A percentile compares a stretch with the other conserved stretches of the same genome.
Evolutionary conservation across 176 grass and related monocot genomes (phyloP).

Genomic region (Lolium perenne): DNA sequence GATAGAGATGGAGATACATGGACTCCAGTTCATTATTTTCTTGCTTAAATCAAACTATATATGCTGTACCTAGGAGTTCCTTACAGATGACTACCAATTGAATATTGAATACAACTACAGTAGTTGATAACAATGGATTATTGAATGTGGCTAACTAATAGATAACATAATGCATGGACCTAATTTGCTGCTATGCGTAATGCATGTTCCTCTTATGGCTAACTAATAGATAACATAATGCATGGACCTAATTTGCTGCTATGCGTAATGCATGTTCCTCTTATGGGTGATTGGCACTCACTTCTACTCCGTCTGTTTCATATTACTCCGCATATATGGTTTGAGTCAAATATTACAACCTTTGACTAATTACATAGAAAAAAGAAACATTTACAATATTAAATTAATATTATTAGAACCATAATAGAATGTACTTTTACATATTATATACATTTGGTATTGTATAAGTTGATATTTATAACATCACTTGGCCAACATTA

Average conservation of each 20-base stretch:
- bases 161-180: slow-evolving; percentile 20
- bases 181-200: neutral
- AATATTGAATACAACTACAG: slow-evolving; percentile 16
- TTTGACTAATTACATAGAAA: too few species aligned
- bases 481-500: too few species aligned
- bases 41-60: slow-evolving; percentile 30
- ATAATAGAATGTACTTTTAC: neutral
- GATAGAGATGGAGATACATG: slow-evolving; percentile 22
- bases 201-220: neutral
- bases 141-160: slow-evolving; percentile 24
- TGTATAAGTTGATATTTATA: too few species aligned
- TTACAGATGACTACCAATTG: neutral
- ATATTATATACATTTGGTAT: too few species aligned
- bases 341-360: too few species aligned
- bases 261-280: neutral
- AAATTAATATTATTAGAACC: too few species aligned
- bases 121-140: slow-evolving; percentile 14
- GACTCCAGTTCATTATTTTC: slow-evolving; percentile 26
- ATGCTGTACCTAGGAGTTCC: slow-evolving; percentile 9
- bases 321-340: too few species aligned
- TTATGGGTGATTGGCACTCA: neutral
- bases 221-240: slow-evolving; percentile 37
- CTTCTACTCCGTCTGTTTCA: neutral
- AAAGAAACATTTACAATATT: too few species aligned
- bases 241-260: neutral